Evolutionary conservation across 352 stramenopile genomes (phyloP), one percentile per base, ranked within the genome.

Genomic region (Phytophthora uliginosa): DNA sequence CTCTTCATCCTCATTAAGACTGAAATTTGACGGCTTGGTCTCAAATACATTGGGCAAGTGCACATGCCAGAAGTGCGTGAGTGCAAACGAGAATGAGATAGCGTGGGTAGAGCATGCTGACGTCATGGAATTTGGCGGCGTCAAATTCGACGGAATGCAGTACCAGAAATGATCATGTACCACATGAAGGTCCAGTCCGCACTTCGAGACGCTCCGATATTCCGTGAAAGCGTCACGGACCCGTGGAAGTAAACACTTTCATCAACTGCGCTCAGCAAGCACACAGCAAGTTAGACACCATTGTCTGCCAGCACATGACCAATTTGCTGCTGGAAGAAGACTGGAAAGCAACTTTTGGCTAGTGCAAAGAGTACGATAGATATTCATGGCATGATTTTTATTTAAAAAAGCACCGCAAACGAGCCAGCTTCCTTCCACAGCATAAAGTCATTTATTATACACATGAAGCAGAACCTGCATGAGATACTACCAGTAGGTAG

Each of bases 171-270:
- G 5, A 79, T 58, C 47, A 59, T 72, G 55, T 69, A 2, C 26
- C 57, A 20, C 33, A n/a, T 17, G 50, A 52, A 51, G 51, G 28
- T 7, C 45, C 34, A 15, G 36, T 64, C 82, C 70, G 18, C 78
- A 74, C 55, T 77, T 75, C 31, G 78, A 82, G 26, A 84, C 79
- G 7, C 64, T 69, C 83, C 83, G 33, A 72, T 83, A 38, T 76
- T 91, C 6, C 73, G 78, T 54, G 68, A 85, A 34, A 73, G 74
- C 24, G 69, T 80, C 15, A 34, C 63, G 26, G 63, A 90, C 66
- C 38, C 34, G 20, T 7, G 67, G n/a, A n/a, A n/a, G n/a, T n/a
- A n/a, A n/a, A n/a, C n/a, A n/a, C n/a, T n/a, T 40, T 75, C 20
- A 63, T 85, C 34, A 70, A 66, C 45, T 69, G 48, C 24, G 54